These are phyloP conservation scores for Tetrapisispora taiwanensis DNA, from an alignment of 805 yeast species.

Conservation along the genomic window DNA sequence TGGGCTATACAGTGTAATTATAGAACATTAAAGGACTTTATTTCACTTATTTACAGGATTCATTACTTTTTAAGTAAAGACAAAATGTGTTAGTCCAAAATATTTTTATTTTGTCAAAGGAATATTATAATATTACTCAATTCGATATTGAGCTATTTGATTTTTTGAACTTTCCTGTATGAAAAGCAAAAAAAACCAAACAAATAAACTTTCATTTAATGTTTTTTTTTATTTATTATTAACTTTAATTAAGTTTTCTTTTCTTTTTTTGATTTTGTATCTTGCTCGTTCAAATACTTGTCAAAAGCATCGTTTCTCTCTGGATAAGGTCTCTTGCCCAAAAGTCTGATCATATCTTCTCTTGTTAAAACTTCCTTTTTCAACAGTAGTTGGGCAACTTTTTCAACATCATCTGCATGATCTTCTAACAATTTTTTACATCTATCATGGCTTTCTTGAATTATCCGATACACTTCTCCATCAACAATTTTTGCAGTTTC, in stretches of 20 bases:
- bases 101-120: background rate
- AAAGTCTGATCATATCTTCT: conserved; percentile 80
- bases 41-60: background rate
- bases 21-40: no score
- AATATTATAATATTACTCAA: background rate
- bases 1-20: no score
- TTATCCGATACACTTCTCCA: conserved; percentile 68
- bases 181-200: background rate
- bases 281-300: conserved; percentile 25
- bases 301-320: conserved; percentile 81
- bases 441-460: conserved; percentile 59
- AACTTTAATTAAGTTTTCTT: background rate
- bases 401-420: conserved; percentile 61
- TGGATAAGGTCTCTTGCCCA: conserved; percentile 88
- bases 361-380: conserved; percentile 85
- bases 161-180: no score
- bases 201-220: no score
- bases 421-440: conserved; percentile 60
- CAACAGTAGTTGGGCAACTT: conserved; percentile 79
- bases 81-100: no score
- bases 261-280: conserved; percentile 1
- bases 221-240: background rate
- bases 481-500: conserved; percentile 75
- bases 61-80: background rate
- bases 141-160: background rate